Evolutionary conservation across 1,284 basidiomycete genomes (phyloP).

Genomic region (Caloboletus firmus): DNA sequence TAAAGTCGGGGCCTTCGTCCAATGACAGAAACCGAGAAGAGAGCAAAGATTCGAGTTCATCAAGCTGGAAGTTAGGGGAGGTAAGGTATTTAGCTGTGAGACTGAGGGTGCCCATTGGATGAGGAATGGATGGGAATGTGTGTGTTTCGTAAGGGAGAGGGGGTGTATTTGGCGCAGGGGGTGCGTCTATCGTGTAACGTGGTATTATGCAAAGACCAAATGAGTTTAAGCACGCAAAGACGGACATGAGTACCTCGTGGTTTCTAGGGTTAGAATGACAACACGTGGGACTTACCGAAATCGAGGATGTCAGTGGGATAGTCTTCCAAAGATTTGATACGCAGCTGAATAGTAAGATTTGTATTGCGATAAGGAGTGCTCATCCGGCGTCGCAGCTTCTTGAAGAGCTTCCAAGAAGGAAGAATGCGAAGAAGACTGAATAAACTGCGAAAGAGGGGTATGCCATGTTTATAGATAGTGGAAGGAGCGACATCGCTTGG

Average conservation of each 20-base stretch:
- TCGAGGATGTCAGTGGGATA: conserved; percentile 37
- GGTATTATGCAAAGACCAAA: conserved; percentile 6
- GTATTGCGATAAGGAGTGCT: conserved; percentile 43
- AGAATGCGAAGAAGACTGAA: conserved; percentile 69
- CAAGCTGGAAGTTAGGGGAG: conserved; percentile 65
- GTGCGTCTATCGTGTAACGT: conserved; percentile 35
- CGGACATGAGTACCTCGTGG: conserved; percentile 35
- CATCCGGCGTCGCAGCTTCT: conserved; percentile 53
- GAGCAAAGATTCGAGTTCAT: conserved; percentile 70
- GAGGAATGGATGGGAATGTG: conserved; percentile 61
- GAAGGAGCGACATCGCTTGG: conserved; percentile 60
- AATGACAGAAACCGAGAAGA: conserved; percentile 69
- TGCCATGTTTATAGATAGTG: conserved; percentile 79
- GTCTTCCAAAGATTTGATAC: conserved; percentile 43
- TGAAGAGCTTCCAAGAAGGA: conserved; percentile 70
- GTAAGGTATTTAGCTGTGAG: conserved; percentile 64
- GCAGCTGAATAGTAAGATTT: conserved; percentile 53
- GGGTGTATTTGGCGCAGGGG: conserved; percentile 40
- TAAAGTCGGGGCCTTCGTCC: conserved; percentile 56
- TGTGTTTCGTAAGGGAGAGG: conserved; percentile 53
- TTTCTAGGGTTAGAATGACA: conserved; percentile 21
- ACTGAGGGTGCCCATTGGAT: conserved; percentile 63
- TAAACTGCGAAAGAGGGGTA: conserved; percentile 73
- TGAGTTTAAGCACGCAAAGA: conserved; percentile 12
- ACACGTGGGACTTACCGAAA: conserved; percentile 38